Evolutionary conservation across 768 basidiomycete species (phyloP), one percentile per base, ranked within the genome.

Genomic region (Trametes coccinea): DNA sequence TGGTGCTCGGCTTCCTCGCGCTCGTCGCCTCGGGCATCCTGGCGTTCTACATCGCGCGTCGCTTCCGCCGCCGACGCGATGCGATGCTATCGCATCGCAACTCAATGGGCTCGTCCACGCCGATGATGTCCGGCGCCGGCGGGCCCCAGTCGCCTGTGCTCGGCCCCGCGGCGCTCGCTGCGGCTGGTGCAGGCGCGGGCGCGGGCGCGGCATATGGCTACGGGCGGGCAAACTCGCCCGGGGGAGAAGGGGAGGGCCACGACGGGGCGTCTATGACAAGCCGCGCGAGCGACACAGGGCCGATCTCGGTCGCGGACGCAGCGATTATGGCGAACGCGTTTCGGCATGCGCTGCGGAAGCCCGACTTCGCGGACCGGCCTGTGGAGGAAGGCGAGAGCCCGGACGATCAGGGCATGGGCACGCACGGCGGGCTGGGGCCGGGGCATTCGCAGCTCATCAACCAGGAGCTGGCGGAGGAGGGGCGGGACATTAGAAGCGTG

Each of bases 321-420:
- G 92, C 91, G 41, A 90, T 94, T 71, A 92, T 95, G 86, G 93
- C 93, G 43, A 88, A 93, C 77, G 94, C 94, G 5, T 96, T 95
- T 76, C 81, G 94, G 69, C 86, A 89, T 72, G 90, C 90, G 65
- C 78, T 96, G 70, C 82, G 93, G 72, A 93, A 93, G 72, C 93
- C 94, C 9, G 92, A 93, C 71, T 95, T 95, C 73, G 82, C 87
- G n/a, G 83, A 74, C 17, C 72, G 80, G 56, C 82, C 86, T 3
- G 81, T 86, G 13, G 89, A 90, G 68, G 92, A 92, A 70, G 86
- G 84, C 17, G 86, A 86, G 48, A 83, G 81, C 62, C 87, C 86
- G 0, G 87, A 84, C 31, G 75, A 73, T 60, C 46, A 47, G 5
- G 41, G n/a, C 47, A 59, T 59, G 50, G 73, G 75, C 30, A 72